These are phyloP conservation scores for Drechslera avenae DNA, from an alignment of 2,329 filamentous ascomycete species.

Conservation along the genomic window DNA sequence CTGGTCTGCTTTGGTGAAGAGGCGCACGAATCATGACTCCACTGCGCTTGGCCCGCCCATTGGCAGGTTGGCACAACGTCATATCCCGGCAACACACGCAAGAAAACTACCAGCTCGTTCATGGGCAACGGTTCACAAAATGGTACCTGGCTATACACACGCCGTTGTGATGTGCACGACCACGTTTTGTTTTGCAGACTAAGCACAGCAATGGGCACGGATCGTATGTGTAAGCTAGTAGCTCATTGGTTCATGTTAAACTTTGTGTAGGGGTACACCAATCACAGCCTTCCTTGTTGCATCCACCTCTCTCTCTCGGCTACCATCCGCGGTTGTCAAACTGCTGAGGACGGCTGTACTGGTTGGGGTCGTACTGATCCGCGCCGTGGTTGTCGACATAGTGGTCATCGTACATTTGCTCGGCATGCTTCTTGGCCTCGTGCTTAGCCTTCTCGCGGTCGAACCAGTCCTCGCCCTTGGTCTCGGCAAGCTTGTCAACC, in stretches of 20 bases:
- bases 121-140: neutral
- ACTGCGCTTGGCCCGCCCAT: conserved; percentile 3
- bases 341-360: conserved; percentile 44
- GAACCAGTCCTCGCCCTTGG: conserved; percentile 57
- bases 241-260: neutral
- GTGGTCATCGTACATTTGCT: conserved; percentile 57
- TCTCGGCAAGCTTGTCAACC: conserved; percentile 70
- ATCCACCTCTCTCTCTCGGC: neutral
- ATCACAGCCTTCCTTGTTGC: conserved; percentile 1
- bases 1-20: neutral
- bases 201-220: neutral
- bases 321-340: conserved; percentile 41
- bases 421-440: conserved; percentile 50
- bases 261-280: neutral
- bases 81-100: neutral
- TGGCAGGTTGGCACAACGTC: conserved; percentile 14
- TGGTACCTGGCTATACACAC: neutral
- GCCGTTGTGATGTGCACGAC: neutral
- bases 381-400: conserved; percentile 49
- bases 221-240: neutral
- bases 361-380: conserved; percentile 55
- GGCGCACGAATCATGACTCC: conserved; percentile 16
- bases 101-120: too few relatives aligned
- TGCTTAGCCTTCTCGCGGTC: conserved; percentile 56
- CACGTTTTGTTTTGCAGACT: neutral